Base-by-base conservation (phyloP, 1,284 basidiomycete species). In the Apiotrichum mycotoxinovorans region DNA sequence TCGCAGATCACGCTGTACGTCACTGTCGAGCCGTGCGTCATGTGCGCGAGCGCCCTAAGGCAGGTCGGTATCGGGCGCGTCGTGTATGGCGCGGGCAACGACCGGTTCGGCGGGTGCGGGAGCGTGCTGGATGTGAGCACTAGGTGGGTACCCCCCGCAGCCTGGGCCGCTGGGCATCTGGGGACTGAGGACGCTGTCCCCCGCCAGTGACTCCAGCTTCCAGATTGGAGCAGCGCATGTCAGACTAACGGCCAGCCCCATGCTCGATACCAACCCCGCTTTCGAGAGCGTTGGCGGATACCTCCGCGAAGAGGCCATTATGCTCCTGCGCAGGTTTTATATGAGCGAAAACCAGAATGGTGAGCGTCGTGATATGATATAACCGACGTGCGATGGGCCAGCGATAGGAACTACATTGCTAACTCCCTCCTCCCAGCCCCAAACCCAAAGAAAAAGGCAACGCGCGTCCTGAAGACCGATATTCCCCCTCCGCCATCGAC, bases 1-100 rank as follows among this genome's bases (percentile, higher is more conserved):
- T 82, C 82, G 1, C 80, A 84, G 15, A 94, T 91, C 23, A 91
- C 86, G 2, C 84, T 98, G 20, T 99, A 98, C 74, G 96, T 98
- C 53, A 98, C 96, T 0, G 94, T 99, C 52, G 96, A 99, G 78
- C 96, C 96, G 0, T 99, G 96, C 76, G 91, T 98, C 71, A 98
- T 99, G 96, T 99, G 96, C 66, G 91, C 93, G 5, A 91, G 89
- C 27, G 96, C 95, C 7, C 81, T 98, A 46, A 83, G 95, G 50
- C 95, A 98, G 77, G 79, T 95, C 59, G 94, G 95, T 9, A 93
- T 99, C 69, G 84, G 85, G 56, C 83, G 87, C 57, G 95, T 98
- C 2, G 90, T 87, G 57, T 98, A 91, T 73, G 96, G 96, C 1
- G 96, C 91, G 67, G 89, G 85, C 20, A 98, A 99, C 74, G 95